Evolutionary conservation across 202 grass and related monocot genomes (phyloP).

Genomic region (Schoenoplectus triqueter): DNA sequence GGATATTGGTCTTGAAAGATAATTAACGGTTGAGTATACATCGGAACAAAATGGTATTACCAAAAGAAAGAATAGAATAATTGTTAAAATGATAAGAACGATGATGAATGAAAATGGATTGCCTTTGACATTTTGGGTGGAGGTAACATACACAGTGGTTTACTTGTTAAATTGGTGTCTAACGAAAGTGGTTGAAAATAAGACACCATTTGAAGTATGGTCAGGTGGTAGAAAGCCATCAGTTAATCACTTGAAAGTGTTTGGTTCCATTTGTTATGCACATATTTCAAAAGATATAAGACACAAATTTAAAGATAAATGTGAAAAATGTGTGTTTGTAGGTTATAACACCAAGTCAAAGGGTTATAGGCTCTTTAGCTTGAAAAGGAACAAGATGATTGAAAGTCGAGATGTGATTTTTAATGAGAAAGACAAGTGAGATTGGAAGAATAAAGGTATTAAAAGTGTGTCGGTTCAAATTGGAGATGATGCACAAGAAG

Average conservation of each 20-base stretch:
- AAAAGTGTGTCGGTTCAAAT: no score
- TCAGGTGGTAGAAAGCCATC: background rate
- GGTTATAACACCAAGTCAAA: no score
- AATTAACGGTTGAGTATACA: background rate
- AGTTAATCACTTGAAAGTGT: background rate
- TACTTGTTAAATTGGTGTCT: background rate
- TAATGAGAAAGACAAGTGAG: no score
- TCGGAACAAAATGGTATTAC: background rate
- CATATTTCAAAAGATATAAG: no score
- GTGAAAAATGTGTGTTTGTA: no score
- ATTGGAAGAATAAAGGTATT: no score
- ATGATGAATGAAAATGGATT: no score
- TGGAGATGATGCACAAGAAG: no score
- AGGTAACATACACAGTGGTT: background rate
- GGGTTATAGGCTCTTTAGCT: background rate
- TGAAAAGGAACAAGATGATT: background rate
- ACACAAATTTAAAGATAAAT: no score
- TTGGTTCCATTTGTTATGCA: no score
- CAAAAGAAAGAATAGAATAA: background rate
- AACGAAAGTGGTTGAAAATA: background rate
- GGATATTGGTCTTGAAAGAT: no score
- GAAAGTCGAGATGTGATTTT: background rate
- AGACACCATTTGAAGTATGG: background rate
- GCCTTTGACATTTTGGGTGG: background rate
- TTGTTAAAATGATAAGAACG: background rate